phyloP scores from a whole-genome alignment of 1,139 yeast genomes.

The Scheffersomyces segobiensis region DNA sequence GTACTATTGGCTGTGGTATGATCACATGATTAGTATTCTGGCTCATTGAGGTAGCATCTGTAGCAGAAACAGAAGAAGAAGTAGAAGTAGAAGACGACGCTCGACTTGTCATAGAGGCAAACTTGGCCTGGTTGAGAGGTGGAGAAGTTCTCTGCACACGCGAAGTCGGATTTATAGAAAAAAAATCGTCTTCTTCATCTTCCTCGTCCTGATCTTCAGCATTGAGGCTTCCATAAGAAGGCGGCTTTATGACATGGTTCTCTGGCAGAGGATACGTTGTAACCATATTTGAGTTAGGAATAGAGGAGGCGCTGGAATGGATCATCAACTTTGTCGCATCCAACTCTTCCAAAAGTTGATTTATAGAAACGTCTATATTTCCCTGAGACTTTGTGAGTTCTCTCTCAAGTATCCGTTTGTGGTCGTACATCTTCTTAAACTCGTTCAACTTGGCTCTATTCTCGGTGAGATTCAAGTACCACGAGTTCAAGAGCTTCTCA shows the following conservation, averaged over 20 bases:
- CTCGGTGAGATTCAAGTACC: conserved; percentile 29
- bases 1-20: neutral
- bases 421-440: neutral
- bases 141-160: neutral
- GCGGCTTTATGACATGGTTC: neutral
- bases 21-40: neutral
- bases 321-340: conserved; percentile 2
- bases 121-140: conserved; percentile 4
- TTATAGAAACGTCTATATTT: neutral
- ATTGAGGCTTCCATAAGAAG: neutral
- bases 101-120: conserved; percentile 1
- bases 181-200: conserved; percentile 1
- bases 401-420: neutral
- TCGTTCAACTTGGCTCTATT: conserved; percentile 10
- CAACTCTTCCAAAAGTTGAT: conserved; percentile 5
- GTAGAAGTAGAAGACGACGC: conserved; percentile 1
- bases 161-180: neutral
- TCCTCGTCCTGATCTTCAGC: neutral
- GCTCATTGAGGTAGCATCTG: conserved; percentile 5
- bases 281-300: conserved; percentile 4
- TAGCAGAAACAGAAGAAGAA: conserved; percentile 3
- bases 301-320: conserved; percentile 2
- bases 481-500: conserved; percentile 23
- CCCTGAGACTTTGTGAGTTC: conserved; percentile 1
- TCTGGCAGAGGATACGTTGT: conserved; percentile 1